Base-by-base conservation (phyloP, 1,284 basidiomycete genomes). In the Cutaneotrichosporon sp. region DNA sequence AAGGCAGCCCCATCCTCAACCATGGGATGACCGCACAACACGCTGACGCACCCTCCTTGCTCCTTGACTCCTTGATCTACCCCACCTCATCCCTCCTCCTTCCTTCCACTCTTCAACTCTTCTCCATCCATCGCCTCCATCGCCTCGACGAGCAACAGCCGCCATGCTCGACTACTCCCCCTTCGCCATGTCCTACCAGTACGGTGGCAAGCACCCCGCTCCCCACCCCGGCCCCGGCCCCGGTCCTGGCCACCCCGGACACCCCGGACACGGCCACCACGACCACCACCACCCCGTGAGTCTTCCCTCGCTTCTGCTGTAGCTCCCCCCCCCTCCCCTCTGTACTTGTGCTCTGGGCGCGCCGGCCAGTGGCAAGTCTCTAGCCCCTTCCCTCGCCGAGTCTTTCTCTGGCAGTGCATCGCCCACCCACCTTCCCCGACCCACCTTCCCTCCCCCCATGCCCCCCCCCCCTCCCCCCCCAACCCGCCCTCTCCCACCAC, bases 171-270 rank as follows among this genome's bases (percentile, higher is more conserved):
- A 50, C 25, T 13, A 11, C 46, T 29, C 24, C 27, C 25, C 47
- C 16, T 50, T 50, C 47, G 8, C 13, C 25, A 27, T 50, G 47
- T 9, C 25, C 24, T 50, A 50, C 47, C 47, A 50, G 47, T 31
- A 50, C 18, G 36, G 36, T n/a, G 6, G 16, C 36, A 14, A 38
- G 14, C 36, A 38, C 36, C 36, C 13, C 36, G 36, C 6, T 14
- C 14, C 14, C 11, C 36, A 38, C 47, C 47, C 24, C 47, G 47
- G 14, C 25, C 46, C 10, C 7, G n/a, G 24, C 25, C 46, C 22
- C 4, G 16, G 16, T 5, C 24, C 24, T 7, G 47, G 27, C 25
- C 27, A 50, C 47, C 47, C 11, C 47, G 25, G 16, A 14, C 25
- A 10, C 47, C 16, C 5, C 18, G 2, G 6, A 9, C 22, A 7